phyloP scores from a whole-genome alignment of 164 flowering plant species.

The Echeveria elegans region DNA sequence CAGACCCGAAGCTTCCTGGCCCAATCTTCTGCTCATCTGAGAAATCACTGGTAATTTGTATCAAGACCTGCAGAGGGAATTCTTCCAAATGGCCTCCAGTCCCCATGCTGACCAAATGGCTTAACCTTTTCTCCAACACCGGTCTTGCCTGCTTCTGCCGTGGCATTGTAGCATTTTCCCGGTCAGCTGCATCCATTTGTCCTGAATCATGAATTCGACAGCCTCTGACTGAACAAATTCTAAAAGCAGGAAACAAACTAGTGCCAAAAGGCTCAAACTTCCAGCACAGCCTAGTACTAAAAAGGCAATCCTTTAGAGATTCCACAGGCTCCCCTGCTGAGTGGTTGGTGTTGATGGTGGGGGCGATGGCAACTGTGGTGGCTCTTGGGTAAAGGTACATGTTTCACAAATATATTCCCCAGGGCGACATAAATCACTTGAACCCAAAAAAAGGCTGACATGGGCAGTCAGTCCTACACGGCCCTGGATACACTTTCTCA shows the following conservation, averaged over 20 bases:
- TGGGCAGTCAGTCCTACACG: slow-evolving; percentile 33
- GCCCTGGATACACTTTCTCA: slow-evolving; percentile 43
- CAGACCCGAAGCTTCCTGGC: slow-evolving; percentile 67
- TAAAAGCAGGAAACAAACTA: slow-evolving; percentile 19
- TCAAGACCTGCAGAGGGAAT: slow-evolving; percentile 32
- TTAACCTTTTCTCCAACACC: slow-evolving; percentile 33
- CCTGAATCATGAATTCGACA: slow-evolving; percentile 77
- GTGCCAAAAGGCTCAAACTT: slow-evolving; percentile 17
- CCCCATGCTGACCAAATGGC: slow-evolving; percentile 49
- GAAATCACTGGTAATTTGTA: slow-evolving; percentile 42
- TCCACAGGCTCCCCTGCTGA: slow-evolving; percentile 13
- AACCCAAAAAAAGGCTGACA: slow-evolving; percentile 19
- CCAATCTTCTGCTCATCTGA: slow-evolving; percentile 52
- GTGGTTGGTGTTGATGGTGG: slow-evolving; percentile 1
- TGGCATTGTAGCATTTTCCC: background rate
- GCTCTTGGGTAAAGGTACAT: slow-evolving; percentile 10
- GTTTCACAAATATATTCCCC: slow-evolving; percentile 28
- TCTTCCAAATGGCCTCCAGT: slow-evolving; percentile 45
- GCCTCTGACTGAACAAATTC: slow-evolving; percentile 23
- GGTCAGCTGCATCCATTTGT: slow-evolving; percentile 30
- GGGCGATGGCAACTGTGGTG: background rate
- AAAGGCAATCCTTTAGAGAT: slow-evolving; percentile 31
- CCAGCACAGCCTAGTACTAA: slow-evolving; percentile 61
- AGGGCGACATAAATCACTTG: slow-evolving; percentile 21
- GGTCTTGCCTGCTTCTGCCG: slow-evolving; percentile 1